A percentile compares a stretch with the other conserved stretches of the same genome.
phyloP scores from a whole-genome alignment of 768 basidiomycete genomes.

The Stropharia rugosoannulata region DNA sequence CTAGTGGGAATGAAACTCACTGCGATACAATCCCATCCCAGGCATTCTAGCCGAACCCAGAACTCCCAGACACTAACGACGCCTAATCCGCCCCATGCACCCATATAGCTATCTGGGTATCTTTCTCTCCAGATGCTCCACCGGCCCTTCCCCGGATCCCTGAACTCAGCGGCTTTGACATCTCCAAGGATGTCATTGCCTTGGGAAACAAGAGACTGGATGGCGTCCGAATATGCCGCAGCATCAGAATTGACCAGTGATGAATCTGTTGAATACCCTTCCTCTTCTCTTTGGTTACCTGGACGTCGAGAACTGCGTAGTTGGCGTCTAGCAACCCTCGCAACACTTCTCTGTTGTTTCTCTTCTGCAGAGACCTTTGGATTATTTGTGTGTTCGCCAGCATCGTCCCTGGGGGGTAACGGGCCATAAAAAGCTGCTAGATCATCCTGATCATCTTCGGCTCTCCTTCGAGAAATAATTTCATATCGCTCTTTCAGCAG shows the following conservation, averaged over 20 bases:
- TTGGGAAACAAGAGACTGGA: conserved; percentile 48
- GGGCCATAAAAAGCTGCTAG: conserved; percentile 65
- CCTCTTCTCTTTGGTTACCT: conserved; percentile 43
- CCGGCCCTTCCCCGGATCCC: conserved; percentile 68
- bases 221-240: conserved; percentile 66
- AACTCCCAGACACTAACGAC: conserved; percentile 93
- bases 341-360: conserved; percentile 55
- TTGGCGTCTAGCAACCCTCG: conserved; percentile 56
- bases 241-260: conserved; percentile 66
- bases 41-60: conserved; percentile 83
- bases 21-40: conserved; percentile 87
- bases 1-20: conserved; percentile 36
- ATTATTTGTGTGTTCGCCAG: no score
- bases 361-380: conserved; percentile 40
- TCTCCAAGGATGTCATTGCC: conserved; percentile 69
- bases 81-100: conserved; percentile 91
- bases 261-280: conserved; percentile 88
- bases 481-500: conserved; percentile 72
- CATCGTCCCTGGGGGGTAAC: conserved; percentile 8
- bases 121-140: conserved; percentile 72
- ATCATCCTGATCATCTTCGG: conserved; percentile 81
- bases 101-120: conserved; percentile 79
- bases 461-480: conserved; percentile 67
- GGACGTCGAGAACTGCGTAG: conserved; percentile 34
- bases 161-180: conserved; percentile 82